These are phyloP conservation scores for Tylopilus felleus DNA, from an alignment of 768 basidiomycete species.

Conservation along the genomic window DNA sequence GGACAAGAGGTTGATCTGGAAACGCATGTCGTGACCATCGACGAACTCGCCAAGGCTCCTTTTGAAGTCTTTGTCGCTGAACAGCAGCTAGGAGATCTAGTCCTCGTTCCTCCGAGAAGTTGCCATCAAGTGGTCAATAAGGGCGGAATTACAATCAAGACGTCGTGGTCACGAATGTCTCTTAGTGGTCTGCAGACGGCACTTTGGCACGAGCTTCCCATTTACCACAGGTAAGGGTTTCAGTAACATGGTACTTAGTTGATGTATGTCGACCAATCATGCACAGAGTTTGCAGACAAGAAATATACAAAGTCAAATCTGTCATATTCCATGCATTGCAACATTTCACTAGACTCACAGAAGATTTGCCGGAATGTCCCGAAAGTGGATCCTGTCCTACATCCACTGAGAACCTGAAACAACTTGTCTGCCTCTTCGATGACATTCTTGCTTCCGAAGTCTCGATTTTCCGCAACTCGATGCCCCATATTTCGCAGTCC, in stretches of 20 bases:
- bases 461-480: constrained; percentile 37
- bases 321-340: constrained; percentile 56
- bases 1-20: constrained; percentile 65
- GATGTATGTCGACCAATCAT: not conserved
- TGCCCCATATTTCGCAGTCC: constrained; percentile 31
- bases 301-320: constrained; percentile 73
- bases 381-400: not conserved
- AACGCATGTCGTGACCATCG: constrained; percentile 56
- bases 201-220: constrained; percentile 68
- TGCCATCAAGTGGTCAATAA: constrained; percentile 83
- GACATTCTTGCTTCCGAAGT: constrained; percentile 43
- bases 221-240: constrained; percentile 65
- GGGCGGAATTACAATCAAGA: constrained; percentile 80
- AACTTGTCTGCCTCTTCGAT: constrained; percentile 47
- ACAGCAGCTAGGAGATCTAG: constrained; percentile 73
- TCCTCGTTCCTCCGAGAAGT: constrained; percentile 76
- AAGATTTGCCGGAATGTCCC: constrained; percentile 4
- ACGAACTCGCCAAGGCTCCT: constrained; percentile 61
- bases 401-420: constrained; percentile 25
- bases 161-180: constrained; percentile 86
- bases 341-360: constrained; percentile 25
- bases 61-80: constrained; percentile 69
- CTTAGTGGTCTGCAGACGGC: constrained; percentile 55
- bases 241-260: not conserved
- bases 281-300: constrained; percentile 71